Base-by-base conservation (phyloP, 805 yeast genomes). In the Candida methanosorbosa region DNA sequence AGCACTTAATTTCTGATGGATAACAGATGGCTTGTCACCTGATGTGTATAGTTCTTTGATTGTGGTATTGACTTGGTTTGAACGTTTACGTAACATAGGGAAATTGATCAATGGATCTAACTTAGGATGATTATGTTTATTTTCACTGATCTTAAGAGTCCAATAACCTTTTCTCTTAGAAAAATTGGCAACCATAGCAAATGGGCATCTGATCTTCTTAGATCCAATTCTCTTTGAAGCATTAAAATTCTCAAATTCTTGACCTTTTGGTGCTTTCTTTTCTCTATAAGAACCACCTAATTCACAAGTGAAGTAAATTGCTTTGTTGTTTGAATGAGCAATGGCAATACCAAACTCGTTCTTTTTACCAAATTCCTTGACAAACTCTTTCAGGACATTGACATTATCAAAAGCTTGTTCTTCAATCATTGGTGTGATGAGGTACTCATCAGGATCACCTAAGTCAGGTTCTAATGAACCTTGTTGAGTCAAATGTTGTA, bases 291-390 rank as follows among this genome's bases (percentile, higher is more conserved):
- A 57, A 18, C 78, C 78, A 30, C 78, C 78, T 30, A 72, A 54
- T 49, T 72, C 77, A 49, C 78, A 72, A 9, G 77, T 72, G 50
- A 70, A 72, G 50, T 72, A 72, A 39, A 72, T 72, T 24, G 78
- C 78, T 49, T 72, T 72, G 40, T 63, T 65, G 50, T 72, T 72
- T 24, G 75, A 70, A 52, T 72, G 77, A 19, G 77, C 75, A 49
- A 72, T 72, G 16, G 73, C 78, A 31, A 72, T 72, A 5, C 77
- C 77, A 54, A 72, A 72, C 33, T 74, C 76, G 45, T 72, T 70
- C 45, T 68, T 74, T 31, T 72, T 58, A 16, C 76, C 76, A 56
- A 71, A 72, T 38, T 71, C 77, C 34, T 64, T 64, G 33, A 72
- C 72, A 42, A 70, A 72, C 35, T 70, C 73, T 41, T 70, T 70